These are phyloP conservation scores for Letharia lupina DNA, from an alignment of 495 filamentous ascomycete genomes.

Conservation along the genomic window DNA sequence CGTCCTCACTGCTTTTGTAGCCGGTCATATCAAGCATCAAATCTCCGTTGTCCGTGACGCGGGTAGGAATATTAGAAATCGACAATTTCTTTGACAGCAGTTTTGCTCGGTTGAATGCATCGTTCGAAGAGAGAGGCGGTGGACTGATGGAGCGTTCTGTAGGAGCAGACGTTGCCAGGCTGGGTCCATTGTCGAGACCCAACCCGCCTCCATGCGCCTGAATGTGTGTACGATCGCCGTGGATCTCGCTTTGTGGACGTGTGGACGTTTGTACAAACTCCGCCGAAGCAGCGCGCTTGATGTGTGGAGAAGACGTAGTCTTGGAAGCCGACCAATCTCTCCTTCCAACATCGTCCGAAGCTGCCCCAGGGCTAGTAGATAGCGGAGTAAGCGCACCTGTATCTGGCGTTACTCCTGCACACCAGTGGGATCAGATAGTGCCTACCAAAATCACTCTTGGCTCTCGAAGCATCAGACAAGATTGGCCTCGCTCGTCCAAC, in stretches of 20 bases:
- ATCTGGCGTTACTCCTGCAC: constrained; percentile 1
- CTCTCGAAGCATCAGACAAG: constrained; percentile 26
- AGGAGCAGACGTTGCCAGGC: constrained; percentile 16
- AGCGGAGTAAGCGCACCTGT: constrained; percentile 56
- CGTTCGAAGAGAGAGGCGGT: constrained; percentile 61
- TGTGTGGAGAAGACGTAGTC: constrained; percentile 31
- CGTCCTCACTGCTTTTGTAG: constrained; percentile 87
- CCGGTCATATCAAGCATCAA: constrained; percentile 98
- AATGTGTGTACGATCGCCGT: constrained; percentile 15
- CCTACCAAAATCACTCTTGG: constrained; percentile 45
- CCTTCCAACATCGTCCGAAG: constrained; percentile 32
- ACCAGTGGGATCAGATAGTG: neutral
- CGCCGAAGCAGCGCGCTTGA: constrained; percentile 46
- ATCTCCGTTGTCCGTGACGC: constrained; percentile 88
- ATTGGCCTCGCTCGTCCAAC: constrained; percentile 16
- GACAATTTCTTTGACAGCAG: constrained; percentile 81
- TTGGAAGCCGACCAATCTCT: constrained; percentile 33
- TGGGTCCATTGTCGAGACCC: constrained; percentile 28
- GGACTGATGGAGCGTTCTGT: constrained; percentile 63
- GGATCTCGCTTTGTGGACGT: constrained; percentile 7
- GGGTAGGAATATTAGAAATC: constrained; percentile 81
- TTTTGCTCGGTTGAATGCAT: constrained; percentile 75
- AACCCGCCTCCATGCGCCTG: constrained; percentile 29
- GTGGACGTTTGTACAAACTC: constrained; percentile 33
- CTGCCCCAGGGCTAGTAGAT: constrained; percentile 51